Conservation (phyloP, 2,329 filamentous ascomycete genomes). For the Diplocarpon rosae region DNA sequence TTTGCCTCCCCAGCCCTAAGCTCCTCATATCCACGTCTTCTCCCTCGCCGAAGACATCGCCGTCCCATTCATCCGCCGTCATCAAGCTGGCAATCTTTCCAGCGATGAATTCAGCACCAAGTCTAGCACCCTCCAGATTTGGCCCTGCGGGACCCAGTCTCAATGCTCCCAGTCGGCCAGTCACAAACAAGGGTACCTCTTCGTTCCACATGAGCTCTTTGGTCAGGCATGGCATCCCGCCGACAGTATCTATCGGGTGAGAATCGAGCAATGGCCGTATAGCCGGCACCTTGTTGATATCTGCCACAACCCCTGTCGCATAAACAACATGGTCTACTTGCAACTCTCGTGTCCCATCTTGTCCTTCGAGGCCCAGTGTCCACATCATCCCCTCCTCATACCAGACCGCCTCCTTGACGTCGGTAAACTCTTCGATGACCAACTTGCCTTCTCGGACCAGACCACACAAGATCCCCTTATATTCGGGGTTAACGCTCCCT, state of each 20-base stretch:
- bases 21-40: conserved; percentile 17
- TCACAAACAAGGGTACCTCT: conserved; percentile 62
- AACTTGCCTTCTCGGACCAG: conserved; percentile 9
- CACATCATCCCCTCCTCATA: conserved; percentile 36
- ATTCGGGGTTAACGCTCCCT: conserved; percentile 58
- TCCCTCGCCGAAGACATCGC: background rate
- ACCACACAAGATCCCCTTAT: conserved; percentile 12
- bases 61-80: background rate
- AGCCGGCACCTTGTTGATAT: conserved; percentile 50
- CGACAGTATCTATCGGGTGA: conserved; percentile 49
- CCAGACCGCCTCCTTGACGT: conserved; percentile 40
- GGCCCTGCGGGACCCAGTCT: conserved; percentile 61
- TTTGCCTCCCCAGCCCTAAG: conserved; percentile 17
- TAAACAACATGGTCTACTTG: conserved; percentile 31
- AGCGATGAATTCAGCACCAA: conserved; percentile 55
- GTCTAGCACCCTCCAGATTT: conserved; percentile 62
- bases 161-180: conserved; percentile 55
- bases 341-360: conserved; percentile 36
- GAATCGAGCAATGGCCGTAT: conserved; percentile 46
- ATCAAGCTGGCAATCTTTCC: conserved; percentile 16
- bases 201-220: conserved; percentile 67
- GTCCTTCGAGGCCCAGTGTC: conserved; percentile 28
- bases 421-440: conserved; percentile 12
- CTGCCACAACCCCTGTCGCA: conserved; percentile 59
- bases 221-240: conserved; percentile 61